Percentiles rank a stretch among this genome's conserved stretches.
Evolutionary conservation across 2,329 filamentous ascomycete species (phyloP).

Genomic region (Epichloe hybrida): DNA sequence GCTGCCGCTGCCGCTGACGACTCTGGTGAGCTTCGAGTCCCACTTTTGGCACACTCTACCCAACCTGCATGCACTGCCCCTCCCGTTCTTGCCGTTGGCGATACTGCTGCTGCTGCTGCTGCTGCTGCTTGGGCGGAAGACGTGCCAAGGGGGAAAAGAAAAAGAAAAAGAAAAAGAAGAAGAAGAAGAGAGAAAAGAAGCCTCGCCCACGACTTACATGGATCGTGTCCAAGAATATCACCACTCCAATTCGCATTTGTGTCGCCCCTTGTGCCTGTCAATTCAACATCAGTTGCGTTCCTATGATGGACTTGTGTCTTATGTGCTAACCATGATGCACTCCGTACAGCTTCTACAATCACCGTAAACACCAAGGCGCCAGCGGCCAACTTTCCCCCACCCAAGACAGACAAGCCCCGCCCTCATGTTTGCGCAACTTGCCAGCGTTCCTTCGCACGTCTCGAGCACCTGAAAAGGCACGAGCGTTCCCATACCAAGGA

Average conservation of each 20-base stretch:
- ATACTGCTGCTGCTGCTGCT: constrained; percentile 8
- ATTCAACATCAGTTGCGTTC: not conserved
- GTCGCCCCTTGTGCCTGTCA: not conserved
- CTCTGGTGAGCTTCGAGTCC: constrained; percentile 23
- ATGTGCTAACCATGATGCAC: constrained; percentile 15
- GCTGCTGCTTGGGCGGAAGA: not conserved
- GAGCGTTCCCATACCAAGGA: constrained; percentile 98
- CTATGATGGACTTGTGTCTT: constrained; percentile 2
- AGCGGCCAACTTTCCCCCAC: constrained; percentile 53
- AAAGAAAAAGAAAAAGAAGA: too few species aligned
- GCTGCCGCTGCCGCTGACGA: constrained; percentile 16
- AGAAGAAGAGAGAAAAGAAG: not conserved
- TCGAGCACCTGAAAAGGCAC: constrained; percentile 95
- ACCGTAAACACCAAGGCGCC: constrained; percentile 35
- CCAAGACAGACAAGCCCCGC: constrained; percentile 94
- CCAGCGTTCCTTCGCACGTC: constrained; percentile 77
- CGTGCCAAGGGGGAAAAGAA: too few species aligned
- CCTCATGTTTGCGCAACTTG: constrained; percentile 91
- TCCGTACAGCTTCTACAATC: constrained; percentile 30
- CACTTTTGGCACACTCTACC: constrained; percentile 1
- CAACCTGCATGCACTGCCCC: constrained; percentile 14
- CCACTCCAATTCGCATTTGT: not conserved
- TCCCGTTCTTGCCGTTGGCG: constrained; percentile 16
- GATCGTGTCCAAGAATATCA: not conserved
- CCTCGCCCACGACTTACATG: not conserved